Conservation (phyloP, 2,329 filamentous ascomycete genomes). For the Trichophyton simii region DNA sequence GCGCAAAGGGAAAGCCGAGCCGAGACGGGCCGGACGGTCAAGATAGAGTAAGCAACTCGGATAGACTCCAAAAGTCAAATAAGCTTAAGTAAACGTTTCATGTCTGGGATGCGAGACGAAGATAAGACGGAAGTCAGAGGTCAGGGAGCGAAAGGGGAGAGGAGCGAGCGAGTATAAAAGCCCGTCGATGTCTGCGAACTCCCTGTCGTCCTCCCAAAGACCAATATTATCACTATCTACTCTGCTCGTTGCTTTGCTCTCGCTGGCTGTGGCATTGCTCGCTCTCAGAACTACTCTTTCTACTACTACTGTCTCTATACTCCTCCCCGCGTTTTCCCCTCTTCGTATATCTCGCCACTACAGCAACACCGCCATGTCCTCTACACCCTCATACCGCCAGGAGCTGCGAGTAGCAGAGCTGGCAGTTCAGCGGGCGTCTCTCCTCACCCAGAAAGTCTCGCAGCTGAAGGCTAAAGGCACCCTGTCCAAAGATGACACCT, state of each 20-base stretch:
- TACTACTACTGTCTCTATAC: constrained; percentile 24
- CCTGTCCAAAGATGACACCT: constrained; percentile 85
- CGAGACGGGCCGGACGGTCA: neutral
- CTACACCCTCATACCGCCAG: constrained; percentile 45
- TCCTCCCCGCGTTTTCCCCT: constrained; percentile 14
- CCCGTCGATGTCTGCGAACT: neutral
- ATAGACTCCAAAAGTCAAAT: neutral
- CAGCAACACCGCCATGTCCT: constrained; percentile 22
- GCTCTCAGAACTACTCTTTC: constrained; percentile 21
- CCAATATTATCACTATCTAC: neutral
- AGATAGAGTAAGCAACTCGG: neutral
- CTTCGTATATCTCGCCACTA: constrained; percentile 13
- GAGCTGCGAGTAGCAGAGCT: constrained; percentile 77
- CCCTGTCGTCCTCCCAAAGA: neutral
- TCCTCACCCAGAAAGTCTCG: constrained; percentile 66
- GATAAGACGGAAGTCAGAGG: neutral
- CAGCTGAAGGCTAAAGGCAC: constrained; percentile 89
- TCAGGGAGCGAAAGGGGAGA: too few species aligned
- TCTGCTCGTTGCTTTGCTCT: constrained; percentile 14
- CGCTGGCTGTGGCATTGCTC: constrained; percentile 28
- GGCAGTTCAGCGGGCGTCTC: constrained; percentile 69
- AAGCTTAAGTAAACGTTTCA: constrained; percentile 3
- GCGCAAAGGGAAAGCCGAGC: neutral
- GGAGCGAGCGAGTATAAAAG: neutral
- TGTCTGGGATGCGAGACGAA: neutral